Conservation (phyloP, 1,139 yeast genomes). For the Kazachstania sp. region DNA sequence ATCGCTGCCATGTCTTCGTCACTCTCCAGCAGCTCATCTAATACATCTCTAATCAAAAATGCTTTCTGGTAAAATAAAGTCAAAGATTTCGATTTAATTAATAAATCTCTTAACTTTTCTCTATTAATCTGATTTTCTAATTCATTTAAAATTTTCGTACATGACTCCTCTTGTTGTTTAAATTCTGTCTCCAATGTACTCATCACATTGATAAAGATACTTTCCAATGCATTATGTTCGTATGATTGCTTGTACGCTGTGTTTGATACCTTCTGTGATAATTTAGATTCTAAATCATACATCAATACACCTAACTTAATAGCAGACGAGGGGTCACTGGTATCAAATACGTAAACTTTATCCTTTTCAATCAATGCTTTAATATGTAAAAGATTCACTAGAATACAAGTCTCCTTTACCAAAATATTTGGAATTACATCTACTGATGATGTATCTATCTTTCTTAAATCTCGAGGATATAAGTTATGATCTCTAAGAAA, state of each 20-base stretch:
- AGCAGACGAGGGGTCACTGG: constrained; percentile 45
- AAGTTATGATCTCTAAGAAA: constrained; percentile 60
- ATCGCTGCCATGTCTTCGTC: constrained; percentile 86
- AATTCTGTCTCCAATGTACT: constrained; percentile 79
- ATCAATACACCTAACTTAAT: constrained; percentile 70
- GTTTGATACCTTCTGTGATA: constrained; percentile 34
- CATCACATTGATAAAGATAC: constrained; percentile 78
- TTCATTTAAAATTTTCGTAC: constrained; percentile 57
- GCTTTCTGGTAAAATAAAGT: constrained; percentile 62
- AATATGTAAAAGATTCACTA: constrained; percentile 75
- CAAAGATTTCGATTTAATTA: constrained; percentile 58
- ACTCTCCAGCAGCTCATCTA: constrained; percentile 69
- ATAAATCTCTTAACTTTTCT: constrained; percentile 53
- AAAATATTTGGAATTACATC: constrained; percentile 86
- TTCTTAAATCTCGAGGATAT: constrained; percentile 68
- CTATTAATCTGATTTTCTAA: constrained; percentile 65
- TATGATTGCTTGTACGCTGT: constrained; percentile 36
- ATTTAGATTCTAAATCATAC: constrained; percentile 76
- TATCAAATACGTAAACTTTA: constrained; percentile 75
- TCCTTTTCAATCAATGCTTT: constrained; percentile 80
- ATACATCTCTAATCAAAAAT: constrained; percentile 54
- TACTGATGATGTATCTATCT: constrained; percentile 78
- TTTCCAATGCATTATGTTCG: constrained; percentile 85
- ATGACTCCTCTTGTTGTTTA: constrained; percentile 58
- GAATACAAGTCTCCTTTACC: constrained; percentile 62